phyloP scores from a whole-genome alignment of 2,329 filamentous ascomycete genomes.

The Penicillium sp. region DNA sequence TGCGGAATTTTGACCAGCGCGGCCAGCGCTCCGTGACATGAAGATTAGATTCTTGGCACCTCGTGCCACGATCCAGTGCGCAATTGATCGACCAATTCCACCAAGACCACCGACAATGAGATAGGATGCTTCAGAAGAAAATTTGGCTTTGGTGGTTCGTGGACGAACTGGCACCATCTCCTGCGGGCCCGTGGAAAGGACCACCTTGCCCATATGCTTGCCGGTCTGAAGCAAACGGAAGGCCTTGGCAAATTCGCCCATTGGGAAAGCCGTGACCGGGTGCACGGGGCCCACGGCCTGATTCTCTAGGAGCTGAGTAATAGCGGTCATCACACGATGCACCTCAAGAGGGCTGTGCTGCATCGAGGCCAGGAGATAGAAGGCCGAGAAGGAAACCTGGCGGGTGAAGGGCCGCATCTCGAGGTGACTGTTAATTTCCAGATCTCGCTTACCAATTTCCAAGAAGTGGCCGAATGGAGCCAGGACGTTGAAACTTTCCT shows the following conservation, averaged over 20 bases:
- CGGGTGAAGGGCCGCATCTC: conserved; percentile 21
- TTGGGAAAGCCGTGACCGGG: not conserved
- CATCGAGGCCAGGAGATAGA: conserved; percentile 10
- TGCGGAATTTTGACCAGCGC: not conserved
- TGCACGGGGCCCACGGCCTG: conserved; percentile 32
- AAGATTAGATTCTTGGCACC: conserved; percentile 57
- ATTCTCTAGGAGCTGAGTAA: conserved; percentile 9
- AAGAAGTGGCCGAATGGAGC: conserved; percentile 13
- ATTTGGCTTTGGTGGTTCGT: not conserved
- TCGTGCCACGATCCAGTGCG: conserved; percentile 48
- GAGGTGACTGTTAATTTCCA: conserved; percentile 14
- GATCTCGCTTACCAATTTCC: conserved; percentile 11
- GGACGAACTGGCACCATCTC: conserved; percentile 1
- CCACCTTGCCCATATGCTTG: conserved; percentile 18
- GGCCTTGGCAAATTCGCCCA: conserved; percentile 27
- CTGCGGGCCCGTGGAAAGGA: not conserved
- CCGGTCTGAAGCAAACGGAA: conserved; percentile 37
- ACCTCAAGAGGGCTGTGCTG: not conserved
- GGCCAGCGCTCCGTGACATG: conserved; percentile 48
- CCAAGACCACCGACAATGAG: conserved; percentile 32
- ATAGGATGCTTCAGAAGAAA: conserved; percentile 21
- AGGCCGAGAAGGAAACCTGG: conserved; percentile 6
- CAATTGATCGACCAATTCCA: conserved; percentile 28
- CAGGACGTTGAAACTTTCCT: conserved; percentile 13
- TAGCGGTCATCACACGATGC: conserved; percentile 1